Conservation (phyloP, 352 stramenopile species). For the Pythium coloratum region DNA sequence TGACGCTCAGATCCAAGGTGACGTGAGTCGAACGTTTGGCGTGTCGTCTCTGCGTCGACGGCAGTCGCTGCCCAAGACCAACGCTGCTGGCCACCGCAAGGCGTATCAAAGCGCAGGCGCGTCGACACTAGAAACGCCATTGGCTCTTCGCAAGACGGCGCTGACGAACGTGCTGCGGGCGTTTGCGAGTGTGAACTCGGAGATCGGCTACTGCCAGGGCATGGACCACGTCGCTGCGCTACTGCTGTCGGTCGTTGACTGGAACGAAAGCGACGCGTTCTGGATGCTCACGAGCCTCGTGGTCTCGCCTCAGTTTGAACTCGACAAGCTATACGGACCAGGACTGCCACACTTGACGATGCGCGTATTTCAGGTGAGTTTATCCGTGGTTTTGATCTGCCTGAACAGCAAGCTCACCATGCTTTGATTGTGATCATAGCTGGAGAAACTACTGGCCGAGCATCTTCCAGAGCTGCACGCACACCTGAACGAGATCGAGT, state of each 20-base stretch:
- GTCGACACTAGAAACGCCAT: slow-evolving; percentile 15
- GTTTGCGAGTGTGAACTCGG: slow-evolving; percentile 65
- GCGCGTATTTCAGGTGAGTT: slow-evolving; percentile 60
- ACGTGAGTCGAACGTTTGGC: slow-evolving; percentile 73
- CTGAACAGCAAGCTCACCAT: too few species aligned
- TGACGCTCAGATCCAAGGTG: slow-evolving; percentile 61
- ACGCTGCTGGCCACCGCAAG: slow-evolving; percentile 23
- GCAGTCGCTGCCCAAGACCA: slow-evolving; percentile 17
- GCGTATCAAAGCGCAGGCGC: slow-evolving; percentile 15
- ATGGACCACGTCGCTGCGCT: slow-evolving; percentile 72
- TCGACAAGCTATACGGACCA: slow-evolving; percentile 61
- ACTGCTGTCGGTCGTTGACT: slow-evolving; percentile 62
- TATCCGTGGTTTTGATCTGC: neutral
- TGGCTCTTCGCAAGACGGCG: slow-evolving; percentile 32
- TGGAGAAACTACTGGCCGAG: slow-evolving; percentile 48
- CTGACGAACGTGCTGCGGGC: slow-evolving; percentile 62
- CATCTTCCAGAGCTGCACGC: slow-evolving; percentile 42
- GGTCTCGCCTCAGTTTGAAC: slow-evolving; percentile 50
- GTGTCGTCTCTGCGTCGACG: slow-evolving; percentile 48
- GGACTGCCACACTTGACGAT: slow-evolving; percentile 58
- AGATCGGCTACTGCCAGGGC: slow-evolving; percentile 76
- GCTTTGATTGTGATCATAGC: slow-evolving; percentile 24
- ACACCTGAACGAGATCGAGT: slow-evolving; percentile 60
- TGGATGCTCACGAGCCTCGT: slow-evolving; percentile 69
- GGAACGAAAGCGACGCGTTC: slow-evolving; percentile 66